Evolutionary conservation across 1,139 yeast genomes (phyloP), one percentile per base, ranked within the genome.

Genomic region (Kazachstania sp.): DNA sequence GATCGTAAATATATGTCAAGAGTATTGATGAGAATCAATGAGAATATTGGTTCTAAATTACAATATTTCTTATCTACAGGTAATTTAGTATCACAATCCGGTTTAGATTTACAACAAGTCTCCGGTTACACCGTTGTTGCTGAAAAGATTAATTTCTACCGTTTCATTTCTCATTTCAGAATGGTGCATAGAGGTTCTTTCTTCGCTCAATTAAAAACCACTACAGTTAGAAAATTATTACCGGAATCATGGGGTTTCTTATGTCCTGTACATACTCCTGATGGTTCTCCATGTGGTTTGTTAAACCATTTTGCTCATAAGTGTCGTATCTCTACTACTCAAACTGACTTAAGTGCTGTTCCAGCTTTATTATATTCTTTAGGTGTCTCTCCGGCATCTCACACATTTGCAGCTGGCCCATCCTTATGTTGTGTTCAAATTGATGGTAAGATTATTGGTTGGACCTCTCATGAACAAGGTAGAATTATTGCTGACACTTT

Each of bases 131-230:
- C 98, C 1, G 98, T 92, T 57, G 97, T 94, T 52, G 98, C 98
- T 2, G 99, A 92, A 71, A 92, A 94, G 69, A 92, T 92, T 68
- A 92, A 92, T 68, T 92, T 88, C 75, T 86, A 94, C 69, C 85
- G 99, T 66, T 92, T 92, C 71, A 83, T 92, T 55, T 81, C 97
- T 19, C 99, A 92, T 74, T 92, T 92, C 77, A 75, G 99, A 71
- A 92, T 92, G 98, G 98, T 92, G 45, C 99, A 92, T 70, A 84
- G 99, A 79, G 99, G 99, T 69, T 87, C 97, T 55, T 92, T 92
- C 82, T 92, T 92, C 67, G 97, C 99, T 40, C 96, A 92, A 69
- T 78, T 92, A 70, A 92, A 94, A 66, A 92, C 98, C 36, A 94
- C 98, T 28, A 85, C 98, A 0, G 99, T 92, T 45, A 82, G 99